phyloP scores from a whole-genome alignment of 176 grass and related monocot species.

The Lolium perenne region DNA sequence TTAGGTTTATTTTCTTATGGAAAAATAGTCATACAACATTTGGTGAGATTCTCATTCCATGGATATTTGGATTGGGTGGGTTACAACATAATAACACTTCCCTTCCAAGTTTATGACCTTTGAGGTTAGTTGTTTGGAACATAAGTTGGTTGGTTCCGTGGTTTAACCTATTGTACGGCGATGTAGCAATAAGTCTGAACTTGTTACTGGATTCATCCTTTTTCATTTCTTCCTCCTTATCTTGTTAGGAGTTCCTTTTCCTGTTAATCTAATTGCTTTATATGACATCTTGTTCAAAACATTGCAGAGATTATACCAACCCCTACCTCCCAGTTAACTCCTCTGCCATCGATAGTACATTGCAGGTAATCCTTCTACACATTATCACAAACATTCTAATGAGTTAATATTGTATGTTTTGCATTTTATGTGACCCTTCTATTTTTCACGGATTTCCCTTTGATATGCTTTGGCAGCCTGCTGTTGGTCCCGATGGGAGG shows the following conservation, averaged over 20 bases:
- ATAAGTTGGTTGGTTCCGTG: not conserved
- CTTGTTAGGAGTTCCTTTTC: constrained; percentile 12
- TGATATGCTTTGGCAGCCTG: constrained; percentile 52
- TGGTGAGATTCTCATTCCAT: constrained; percentile 4
- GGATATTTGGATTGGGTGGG: not conserved
- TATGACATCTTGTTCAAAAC: constrained; percentile 10
- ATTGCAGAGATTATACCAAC: constrained; percentile 92
- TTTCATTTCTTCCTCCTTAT: constrained; percentile 1
- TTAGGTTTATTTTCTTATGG: not conserved
- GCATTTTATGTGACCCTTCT: constrained; percentile 38
- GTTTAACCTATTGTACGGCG: not conserved
- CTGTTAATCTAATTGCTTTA: constrained; percentile 16
- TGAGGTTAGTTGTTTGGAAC: constrained; percentile 14
- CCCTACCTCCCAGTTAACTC: constrained; percentile 95
- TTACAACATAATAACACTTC: constrained; percentile 1
- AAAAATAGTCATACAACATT: not conserved
- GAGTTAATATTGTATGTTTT: constrained; percentile 38
- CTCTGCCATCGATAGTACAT: constrained; percentile 74
- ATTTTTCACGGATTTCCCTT: constrained; percentile 31
- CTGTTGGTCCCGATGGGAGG: constrained; percentile 79
- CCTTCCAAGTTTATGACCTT: not conserved
- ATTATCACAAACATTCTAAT: constrained; percentile 7
- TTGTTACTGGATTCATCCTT: constrained; percentile 4
- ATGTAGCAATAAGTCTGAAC: not conserved
- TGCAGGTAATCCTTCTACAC: constrained; percentile 67